Evolutionary conservation across 192 early-diverging fungal species (phyloP).

Genomic region (Lobosporangium transversale): DNA sequence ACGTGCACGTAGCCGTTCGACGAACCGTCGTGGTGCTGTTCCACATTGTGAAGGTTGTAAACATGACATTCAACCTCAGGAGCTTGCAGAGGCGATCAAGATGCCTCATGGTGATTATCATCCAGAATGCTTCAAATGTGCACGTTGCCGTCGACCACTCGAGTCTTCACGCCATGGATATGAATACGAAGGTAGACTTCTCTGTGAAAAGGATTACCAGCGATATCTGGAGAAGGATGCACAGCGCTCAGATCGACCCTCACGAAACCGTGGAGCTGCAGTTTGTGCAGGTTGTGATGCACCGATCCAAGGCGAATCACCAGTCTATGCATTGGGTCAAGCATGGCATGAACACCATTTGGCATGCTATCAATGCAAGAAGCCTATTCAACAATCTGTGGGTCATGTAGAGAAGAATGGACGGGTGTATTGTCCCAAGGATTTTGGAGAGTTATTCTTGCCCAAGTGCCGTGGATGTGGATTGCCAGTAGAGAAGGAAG

Average conservation of each 20-base stretch:
- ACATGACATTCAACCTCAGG: slow-evolving; percentile 42
- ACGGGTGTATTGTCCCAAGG: slow-evolving; percentile 72
- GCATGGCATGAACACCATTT: slow-evolving; percentile 74
- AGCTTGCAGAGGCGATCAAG: slow-evolving; percentile 37
- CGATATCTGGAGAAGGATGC: slow-evolving; percentile 37
- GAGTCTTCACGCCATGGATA: slow-evolving; percentile 59
- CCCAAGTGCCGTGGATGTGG: slow-evolving; percentile 74
- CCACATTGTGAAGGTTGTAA: slow-evolving; percentile 45
- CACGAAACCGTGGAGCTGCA: slow-evolving; percentile 24
- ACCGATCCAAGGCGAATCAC: slow-evolving; percentile 35
- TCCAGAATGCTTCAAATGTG: slow-evolving; percentile 66
- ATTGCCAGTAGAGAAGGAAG: slow-evolving; percentile 73
- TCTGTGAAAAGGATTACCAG: slow-evolving; percentile 70
- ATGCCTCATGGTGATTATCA: slow-evolving; percentile 58
- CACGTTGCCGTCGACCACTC: slow-evolving; percentile 60
- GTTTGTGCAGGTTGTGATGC: slow-evolving; percentile 41
- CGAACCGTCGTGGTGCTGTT: slow-evolving; percentile 35
- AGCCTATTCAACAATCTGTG: slow-evolving; percentile 63
- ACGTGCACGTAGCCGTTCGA: slow-evolving; percentile 45
- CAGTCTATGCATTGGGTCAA: slow-evolving; percentile 71
- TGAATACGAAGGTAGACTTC: slow-evolving; percentile 68
- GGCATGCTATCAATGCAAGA: slow-evolving; percentile 72
- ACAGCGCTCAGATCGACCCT: slow-evolving; percentile 33
- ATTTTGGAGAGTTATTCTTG: slow-evolving; percentile 72
- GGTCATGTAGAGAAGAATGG: slow-evolving; percentile 69